Conservation (phyloP, 306 rosid genomes). For the Geum urbanum region DNA sequence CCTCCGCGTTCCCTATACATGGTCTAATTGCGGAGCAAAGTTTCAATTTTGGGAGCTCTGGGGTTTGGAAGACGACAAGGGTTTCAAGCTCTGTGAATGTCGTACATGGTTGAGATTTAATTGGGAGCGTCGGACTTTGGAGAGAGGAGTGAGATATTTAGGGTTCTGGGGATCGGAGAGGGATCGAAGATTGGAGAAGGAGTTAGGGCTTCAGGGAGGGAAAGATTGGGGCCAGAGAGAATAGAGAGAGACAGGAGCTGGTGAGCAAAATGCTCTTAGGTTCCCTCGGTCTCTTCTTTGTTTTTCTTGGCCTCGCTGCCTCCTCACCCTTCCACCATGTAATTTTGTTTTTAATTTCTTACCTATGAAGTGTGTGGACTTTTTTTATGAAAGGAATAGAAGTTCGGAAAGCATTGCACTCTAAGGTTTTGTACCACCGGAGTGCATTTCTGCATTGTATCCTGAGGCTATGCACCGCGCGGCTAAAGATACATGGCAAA, state of each 20-base stretch:
- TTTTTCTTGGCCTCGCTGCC: conserved; percentile 14
- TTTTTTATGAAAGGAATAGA: too few relatives aligned
- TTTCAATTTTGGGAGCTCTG: not conserved
- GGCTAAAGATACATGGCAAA: too few relatives aligned
- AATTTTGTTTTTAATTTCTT: not conserved
- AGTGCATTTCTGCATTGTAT: too few relatives aligned
- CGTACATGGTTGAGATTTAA: conserved; percentile 6
- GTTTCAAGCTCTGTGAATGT: not conserved
- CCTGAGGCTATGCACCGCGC: too few relatives aligned
- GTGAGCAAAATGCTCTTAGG: conserved; percentile 17
- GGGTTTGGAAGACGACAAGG: conserved; percentile 1
- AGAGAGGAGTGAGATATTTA: not conserved
- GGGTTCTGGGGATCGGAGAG: conserved; percentile 1
- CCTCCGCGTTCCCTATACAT: conserved; percentile 60
- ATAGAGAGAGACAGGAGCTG: conserved; percentile 9
- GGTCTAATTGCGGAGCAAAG: conserved; percentile 4
- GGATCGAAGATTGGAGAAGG: conserved; percentile 1
- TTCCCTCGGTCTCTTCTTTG: conserved; percentile 15
- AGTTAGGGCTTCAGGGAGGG: conserved; percentile 11
- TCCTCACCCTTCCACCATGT: not conserved
- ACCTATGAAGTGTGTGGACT: too few relatives aligned
- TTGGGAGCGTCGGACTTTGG: not conserved
- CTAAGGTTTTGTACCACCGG: fast-evolving
- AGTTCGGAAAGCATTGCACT: too few relatives aligned
- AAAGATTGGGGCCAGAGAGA: conserved; percentile 7